Percentiles rank a stretch among this genome's conserved stretches.
Evolutionary conservation across 108 stramenopile species (phyloP).

Genomic region (Schizochytrium sp.): DNA sequence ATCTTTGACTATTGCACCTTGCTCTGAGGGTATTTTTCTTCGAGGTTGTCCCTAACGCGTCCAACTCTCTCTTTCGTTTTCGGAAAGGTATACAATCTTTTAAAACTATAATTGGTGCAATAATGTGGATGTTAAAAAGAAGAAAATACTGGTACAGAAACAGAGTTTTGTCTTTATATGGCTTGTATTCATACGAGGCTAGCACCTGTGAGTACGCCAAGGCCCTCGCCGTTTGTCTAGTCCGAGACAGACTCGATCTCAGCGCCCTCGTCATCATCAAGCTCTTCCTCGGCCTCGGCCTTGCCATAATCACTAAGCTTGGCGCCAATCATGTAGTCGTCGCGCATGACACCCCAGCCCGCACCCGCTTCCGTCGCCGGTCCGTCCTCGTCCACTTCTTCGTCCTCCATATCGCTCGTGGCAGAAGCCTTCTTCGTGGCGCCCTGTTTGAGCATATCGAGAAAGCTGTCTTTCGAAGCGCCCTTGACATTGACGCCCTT

Average conservation of each 20-base stretch:
- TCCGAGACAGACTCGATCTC: not conserved
- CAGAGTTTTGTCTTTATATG: too few species aligned
- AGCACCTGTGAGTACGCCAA: too few species aligned
- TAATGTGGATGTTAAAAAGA: too few species aligned
- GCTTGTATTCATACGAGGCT: too few species aligned
- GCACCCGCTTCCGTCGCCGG: not conserved
- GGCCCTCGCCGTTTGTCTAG: not conserved
- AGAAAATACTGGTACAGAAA: too few species aligned
- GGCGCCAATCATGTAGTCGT: not conserved
- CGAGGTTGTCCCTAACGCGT: too few species aligned
- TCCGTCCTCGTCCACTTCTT: not conserved
- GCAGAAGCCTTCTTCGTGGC: not conserved
- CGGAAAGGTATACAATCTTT: too few species aligned
- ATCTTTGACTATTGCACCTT: too few species aligned
- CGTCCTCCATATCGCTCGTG: not conserved
- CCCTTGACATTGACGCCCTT: not conserved
- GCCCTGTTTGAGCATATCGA: not conserved
- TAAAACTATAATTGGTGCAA: too few species aligned
- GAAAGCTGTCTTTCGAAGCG: not conserved
- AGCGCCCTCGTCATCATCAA: not conserved
- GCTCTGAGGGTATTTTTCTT: too few species aligned
- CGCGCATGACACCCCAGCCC: slow-evolving; percentile 4
- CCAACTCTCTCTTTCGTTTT: too few species aligned
- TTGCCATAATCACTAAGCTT: not conserved
- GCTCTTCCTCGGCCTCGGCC: not conserved